These are phyloP conservation scores for Lagerstroemia speciosa DNA, from an alignment of 345 rosid species.

Conservation along the genomic window DNA sequence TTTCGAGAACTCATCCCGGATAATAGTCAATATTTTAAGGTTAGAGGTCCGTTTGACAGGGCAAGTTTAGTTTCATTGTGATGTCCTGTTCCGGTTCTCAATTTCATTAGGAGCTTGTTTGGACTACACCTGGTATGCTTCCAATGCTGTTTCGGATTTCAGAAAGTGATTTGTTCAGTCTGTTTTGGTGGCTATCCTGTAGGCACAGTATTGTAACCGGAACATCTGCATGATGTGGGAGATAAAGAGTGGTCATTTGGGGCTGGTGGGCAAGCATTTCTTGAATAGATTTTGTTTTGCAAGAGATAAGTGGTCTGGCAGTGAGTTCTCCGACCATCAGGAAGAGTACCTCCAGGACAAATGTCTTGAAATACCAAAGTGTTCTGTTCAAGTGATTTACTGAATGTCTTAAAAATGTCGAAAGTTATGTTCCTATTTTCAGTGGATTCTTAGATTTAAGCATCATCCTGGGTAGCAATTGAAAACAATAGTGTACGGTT, in stretches of 20 bases:
- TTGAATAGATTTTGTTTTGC: not conserved
- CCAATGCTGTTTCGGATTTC: not conserved
- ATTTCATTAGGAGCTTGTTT: not conserved
- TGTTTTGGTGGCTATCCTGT: not conserved
- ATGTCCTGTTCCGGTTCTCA: not conserved
- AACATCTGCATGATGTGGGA: not conserved
- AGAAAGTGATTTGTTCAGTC: not conserved
- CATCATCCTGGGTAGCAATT: not conserved
- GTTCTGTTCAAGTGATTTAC: not conserved
- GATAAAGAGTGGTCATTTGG: not conserved
- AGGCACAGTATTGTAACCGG: not conserved
- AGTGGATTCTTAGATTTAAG: not conserved
- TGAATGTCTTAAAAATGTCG: not conserved
- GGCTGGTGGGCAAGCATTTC: not conserved
- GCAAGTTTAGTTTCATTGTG: not conserved
- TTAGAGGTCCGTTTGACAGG: not conserved
- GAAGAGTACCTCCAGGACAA: not conserved
- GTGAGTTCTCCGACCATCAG: not conserved
- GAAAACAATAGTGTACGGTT: not conserved
- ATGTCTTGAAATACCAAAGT: not conserved
- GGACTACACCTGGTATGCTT: not conserved
- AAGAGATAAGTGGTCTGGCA: not conserved
- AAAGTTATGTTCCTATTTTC: not conserved
- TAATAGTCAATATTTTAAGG: not conserved
- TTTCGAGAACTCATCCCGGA: not conserved